Conservation (phyloP, 495 filamentous ascomycete species). For the Staphylotrichum longicolle region DNA sequence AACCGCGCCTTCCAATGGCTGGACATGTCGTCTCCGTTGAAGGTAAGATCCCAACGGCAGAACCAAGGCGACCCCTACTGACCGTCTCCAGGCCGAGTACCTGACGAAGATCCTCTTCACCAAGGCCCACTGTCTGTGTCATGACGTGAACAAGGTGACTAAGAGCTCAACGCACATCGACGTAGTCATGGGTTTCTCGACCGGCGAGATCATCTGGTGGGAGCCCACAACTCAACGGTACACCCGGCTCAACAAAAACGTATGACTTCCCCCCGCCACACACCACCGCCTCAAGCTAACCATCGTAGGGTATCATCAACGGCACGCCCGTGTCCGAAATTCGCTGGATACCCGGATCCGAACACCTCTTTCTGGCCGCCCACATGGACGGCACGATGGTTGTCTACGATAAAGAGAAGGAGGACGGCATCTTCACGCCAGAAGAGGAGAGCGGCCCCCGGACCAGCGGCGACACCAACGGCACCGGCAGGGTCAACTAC, state of each 20-base stretch:
- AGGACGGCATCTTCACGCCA: constrained; percentile 65
- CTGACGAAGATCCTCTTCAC: constrained; percentile 95
- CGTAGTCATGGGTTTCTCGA: constrained; percentile 91
- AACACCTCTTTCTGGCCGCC: constrained; percentile 87
- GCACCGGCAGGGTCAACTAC: constrained; percentile 29
- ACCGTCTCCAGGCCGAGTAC: constrained; percentile 63
- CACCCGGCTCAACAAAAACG: constrained; percentile 92
- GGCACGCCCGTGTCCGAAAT: constrained; percentile 80
- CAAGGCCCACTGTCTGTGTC: constrained; percentile 90
- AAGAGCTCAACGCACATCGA: constrained; percentile 79
- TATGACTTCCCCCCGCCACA: constrained; percentile 32
- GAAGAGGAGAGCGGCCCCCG: constrained; percentile 43
- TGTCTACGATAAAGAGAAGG: constrained; percentile 98
- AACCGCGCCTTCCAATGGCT: constrained; percentile 84
- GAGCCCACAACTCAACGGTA: constrained; percentile 97
- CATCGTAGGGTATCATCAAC: constrained; percentile 73
- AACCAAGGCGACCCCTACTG: constrained; percentile 17
- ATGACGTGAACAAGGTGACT: constrained; percentile 84
- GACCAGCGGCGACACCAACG: constrained; percentile 36
- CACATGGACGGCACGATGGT: constrained; percentile 92
- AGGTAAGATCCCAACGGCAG: constrained; percentile 38
- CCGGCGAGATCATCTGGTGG: constrained; percentile 97
- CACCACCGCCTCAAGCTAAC: constrained; percentile 11
- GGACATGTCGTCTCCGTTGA: constrained; percentile 55
- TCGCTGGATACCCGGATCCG: constrained; percentile 90